Base-by-base conservation (phyloP, 1,284 basidiomycete species). In the Chondrostereum purpureum region DNA sequence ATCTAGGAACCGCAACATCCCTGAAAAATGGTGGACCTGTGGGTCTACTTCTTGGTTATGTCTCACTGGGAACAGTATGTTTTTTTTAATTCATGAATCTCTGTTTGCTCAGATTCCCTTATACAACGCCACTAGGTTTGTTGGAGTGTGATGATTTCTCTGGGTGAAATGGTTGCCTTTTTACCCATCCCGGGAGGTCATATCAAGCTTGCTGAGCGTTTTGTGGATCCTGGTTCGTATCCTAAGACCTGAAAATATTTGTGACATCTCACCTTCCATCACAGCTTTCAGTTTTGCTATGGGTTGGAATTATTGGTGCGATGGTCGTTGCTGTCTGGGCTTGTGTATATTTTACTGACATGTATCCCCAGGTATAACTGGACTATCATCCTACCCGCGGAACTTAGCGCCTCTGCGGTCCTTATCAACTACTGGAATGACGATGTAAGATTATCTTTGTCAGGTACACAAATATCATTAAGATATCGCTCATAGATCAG, bases 241-340 rank as follows among this genome's bases (percentile, higher is more conserved):
- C 14, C 11, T 16, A n/a, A n/a, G n/a, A n/a, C n/a, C n/a, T n/a
- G n/a, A 14, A 13, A 5, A 11, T 23, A 20, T 5, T 31, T 19
- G 19, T 17, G 12, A 39, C 10, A 23, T 21, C 14, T 52, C 81
- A 86, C 35, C 90, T 90, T 58, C 91, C 19, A 80, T 89, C 57
- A 81, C 83, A 4, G 83, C 88, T 2, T 72, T 92, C 48, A 83
- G 83, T 1, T 91, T 91, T 56, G 77, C 88, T 12, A 80, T 87
- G 78, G 88, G 87, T 8, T 91, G 84, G 83, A 83, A 88, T 56
- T 89, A 88, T 59, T 85, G 82, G 79, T 86, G 53, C 27, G 37
- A 20, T 18, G 16, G 14, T 37, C n/a, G n/a, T n/a, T n/a, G n/a
- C n/a, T n/a, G n/a, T n/a, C n/a, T n/a, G n/a, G n/a, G n/a, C n/a